Evolutionary conservation across 805 yeast species (phyloP).

Genomic region (Metschnikowia lachancei): DNA sequence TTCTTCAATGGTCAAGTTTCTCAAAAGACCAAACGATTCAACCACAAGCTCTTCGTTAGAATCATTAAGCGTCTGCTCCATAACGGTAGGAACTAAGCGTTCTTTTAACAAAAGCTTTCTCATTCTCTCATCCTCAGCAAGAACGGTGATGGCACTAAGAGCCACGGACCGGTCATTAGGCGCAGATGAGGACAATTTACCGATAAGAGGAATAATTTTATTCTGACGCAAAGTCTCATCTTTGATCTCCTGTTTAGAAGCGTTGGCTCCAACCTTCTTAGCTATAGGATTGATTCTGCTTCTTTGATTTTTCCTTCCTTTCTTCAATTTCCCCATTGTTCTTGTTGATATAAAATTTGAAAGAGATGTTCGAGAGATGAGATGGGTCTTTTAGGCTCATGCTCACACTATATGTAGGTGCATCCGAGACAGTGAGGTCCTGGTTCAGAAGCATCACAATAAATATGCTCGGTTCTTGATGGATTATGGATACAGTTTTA

Average conservation of each 20-base stretch:
- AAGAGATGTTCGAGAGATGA: conserved; percentile 13
- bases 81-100: conserved; percentile 58
- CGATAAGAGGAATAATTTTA: conserved; percentile 65
- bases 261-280: conserved; percentile 17
- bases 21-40: conserved; percentile 75
- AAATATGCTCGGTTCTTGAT: too few species aligned
- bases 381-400: conserved; percentile 6
- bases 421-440: background rate
- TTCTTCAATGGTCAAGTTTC: conserved; percentile 80
- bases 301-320: conserved; percentile 43
- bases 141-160: conserved; percentile 63
- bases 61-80: conserved; percentile 67
- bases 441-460: background rate
- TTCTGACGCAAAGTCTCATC: conserved; percentile 50
- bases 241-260: conserved; percentile 27
- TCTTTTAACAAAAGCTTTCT: conserved; percentile 68
- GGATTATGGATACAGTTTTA: too few species aligned
- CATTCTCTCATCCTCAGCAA: conserved; percentile 66
- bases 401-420: conserved; percentile 4
- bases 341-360: conserved; percentile 5
- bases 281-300: conserved; percentile 38
- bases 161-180: conserved; percentile 79
- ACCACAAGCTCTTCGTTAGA: conserved; percentile 70
- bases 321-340: conserved; percentile 73
- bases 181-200: conserved; percentile 57